phyloP scores from a whole-genome alignment of 116 monocot genomes.

The Posidonia oceanica region DNA sequence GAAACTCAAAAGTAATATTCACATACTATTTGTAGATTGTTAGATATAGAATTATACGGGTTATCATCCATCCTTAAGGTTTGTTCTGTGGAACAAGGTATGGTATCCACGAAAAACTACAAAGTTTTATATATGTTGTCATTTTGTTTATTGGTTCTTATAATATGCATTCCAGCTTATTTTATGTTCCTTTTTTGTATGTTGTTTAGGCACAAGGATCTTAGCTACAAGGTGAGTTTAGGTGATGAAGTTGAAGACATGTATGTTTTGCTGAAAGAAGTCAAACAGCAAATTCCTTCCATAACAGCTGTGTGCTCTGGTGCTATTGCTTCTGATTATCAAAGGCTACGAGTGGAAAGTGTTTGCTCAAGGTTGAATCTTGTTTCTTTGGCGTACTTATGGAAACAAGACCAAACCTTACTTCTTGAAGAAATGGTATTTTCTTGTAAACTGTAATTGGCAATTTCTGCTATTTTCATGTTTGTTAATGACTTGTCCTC shows the following conservation, averaged over 20 bases:
- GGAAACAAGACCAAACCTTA: conserved; percentile 84
- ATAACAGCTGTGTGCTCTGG: conserved; percentile 84
- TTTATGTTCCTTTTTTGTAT: conserved; percentile 4
- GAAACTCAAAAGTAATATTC: too few relatives aligned
- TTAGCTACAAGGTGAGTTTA: conserved; percentile 50
- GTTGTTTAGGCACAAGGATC: conserved; percentile 52
- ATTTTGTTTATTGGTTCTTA: background rate
- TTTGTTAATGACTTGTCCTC: background rate
- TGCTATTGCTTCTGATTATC: conserved; percentile 98
- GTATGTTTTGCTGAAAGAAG: conserved; percentile 68
- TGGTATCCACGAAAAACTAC: too few relatives aligned
- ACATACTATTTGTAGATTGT: too few relatives aligned
- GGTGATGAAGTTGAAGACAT: conserved; percentile 98
- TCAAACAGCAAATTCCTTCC: conserved; percentile 67
- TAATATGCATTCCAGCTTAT: background rate
- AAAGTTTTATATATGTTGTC: too few relatives aligned
- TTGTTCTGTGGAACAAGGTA: too few relatives aligned
- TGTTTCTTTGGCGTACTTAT: conserved; percentile 91
- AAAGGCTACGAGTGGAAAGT: conserved; percentile 89
- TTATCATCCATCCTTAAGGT: too few relatives aligned
- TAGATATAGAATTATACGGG: too few relatives aligned
- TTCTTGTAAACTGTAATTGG: background rate
- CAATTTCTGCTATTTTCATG: background rate
- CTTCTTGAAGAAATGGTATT: conserved; percentile 94
- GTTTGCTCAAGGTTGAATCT: conserved; percentile 92